Evolutionary conservation across 495 filamentous ascomycete species (phyloP).

Genomic region (Achaetomiella virescens): DNA sequence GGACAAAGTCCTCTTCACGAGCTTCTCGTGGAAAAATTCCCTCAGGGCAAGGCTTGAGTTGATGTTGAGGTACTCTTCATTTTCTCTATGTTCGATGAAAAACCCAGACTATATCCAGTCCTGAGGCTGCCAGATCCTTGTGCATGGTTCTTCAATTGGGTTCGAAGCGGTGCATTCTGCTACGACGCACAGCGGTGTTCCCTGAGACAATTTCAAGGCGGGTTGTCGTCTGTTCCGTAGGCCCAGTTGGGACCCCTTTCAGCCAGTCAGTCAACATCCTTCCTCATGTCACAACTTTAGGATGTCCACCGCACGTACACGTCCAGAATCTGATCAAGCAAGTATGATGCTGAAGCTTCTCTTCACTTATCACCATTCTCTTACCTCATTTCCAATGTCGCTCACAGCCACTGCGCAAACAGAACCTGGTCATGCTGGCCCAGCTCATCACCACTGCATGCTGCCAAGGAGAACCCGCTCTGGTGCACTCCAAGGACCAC

Average conservation of each 20-base stretch:
- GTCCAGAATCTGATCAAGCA: not conserved
- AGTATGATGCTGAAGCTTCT: not conserved
- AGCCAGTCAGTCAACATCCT: not conserved
- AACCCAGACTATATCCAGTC: not conserved
- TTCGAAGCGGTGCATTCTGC: not conserved
- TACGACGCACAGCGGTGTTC: not conserved
- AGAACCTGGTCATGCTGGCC: too few species aligned
- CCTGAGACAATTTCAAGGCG: not conserved
- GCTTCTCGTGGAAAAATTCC: not conserved
- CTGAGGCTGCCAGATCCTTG: not conserved
- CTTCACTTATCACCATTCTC: too few species aligned
- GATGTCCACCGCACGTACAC: not conserved
- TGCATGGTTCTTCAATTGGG: not conserved
- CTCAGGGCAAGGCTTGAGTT: not conserved
- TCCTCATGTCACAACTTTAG: not conserved
- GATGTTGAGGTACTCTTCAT: not conserved
- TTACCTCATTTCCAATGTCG: too few species aligned
- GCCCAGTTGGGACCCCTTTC: not conserved
- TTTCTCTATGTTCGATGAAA: not conserved
- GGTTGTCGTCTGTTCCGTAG: not conserved
- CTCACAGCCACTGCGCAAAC: too few species aligned
- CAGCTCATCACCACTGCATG: too few species aligned
- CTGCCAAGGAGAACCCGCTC: too few species aligned
- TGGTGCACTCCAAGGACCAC: not conserved
- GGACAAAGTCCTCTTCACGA: not conserved